Percentiles rank a stretch among this genome's conserved stretches.
phyloP scores from a whole-genome alignment of 2,329 filamentous ascomycete species.

The Alternaria arbusti region DNA sequence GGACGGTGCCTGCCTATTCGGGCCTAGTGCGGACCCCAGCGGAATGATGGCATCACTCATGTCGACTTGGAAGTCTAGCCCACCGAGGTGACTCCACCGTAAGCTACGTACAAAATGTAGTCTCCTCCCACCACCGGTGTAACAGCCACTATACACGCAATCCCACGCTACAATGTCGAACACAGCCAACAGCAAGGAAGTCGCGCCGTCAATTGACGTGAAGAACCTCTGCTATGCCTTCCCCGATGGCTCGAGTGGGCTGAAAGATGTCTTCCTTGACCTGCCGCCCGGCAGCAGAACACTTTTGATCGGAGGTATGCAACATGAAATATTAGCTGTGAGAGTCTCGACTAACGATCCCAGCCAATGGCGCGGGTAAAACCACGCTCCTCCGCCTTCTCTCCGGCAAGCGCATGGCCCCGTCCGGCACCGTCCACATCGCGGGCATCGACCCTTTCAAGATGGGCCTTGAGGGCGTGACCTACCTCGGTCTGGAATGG shows the following conservation, averaged over 20 bases:
- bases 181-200: conserved; percentile 20
- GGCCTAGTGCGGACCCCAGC: conserved; percentile 14
- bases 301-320: conserved; percentile 81
- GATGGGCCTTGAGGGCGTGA: conserved; percentile 87
- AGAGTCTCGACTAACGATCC: conserved; percentile 21
- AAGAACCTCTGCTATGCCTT: conserved; percentile 85
- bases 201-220: conserved; percentile 71
- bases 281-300: conserved; percentile 86
- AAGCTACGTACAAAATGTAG: conserved; percentile 21
- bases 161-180: conserved; percentile 26
- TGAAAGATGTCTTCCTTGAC: conserved; percentile 74
- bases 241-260: conserved; percentile 80
- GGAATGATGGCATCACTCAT: conserved; percentile 18
- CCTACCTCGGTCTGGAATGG: conserved; percentile 97
- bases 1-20: conserved; percentile 20
- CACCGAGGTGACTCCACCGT: conserved; percentile 12
- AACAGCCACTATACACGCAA: neutral
- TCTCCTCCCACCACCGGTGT: conserved; percentile 3
- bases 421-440: conserved; percentile 74
- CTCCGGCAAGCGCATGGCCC: conserved; percentile 91
- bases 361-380: conserved; percentile 94
- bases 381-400: conserved; percentile 94
- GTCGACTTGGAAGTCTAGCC: conserved; percentile 3
- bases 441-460: conserved; percentile 91
- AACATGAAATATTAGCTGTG: neutral